Percentiles rank a stretch among this genome's conserved stretches.
Evolutionary conservation across 805 yeast genomes (phyloP).

Genomic region (Myxozyma sirexii): DNA sequence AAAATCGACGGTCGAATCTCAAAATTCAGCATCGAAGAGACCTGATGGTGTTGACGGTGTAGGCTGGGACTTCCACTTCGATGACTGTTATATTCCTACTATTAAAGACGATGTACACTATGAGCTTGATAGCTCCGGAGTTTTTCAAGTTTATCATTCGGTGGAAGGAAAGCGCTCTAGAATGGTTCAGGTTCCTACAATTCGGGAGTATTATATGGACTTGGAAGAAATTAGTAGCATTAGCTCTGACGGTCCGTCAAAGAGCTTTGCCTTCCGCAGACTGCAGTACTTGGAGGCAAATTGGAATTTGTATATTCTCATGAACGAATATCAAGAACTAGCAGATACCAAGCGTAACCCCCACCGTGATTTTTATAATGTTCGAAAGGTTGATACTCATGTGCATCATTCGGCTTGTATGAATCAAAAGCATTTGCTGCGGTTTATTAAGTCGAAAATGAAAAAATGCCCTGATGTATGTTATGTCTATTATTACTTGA

Average conservation of each 20-base stretch:
- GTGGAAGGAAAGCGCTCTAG: conserved; percentile 34
- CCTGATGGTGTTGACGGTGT: conserved; percentile 36
- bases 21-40: conserved; percentile 17
- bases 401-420: conserved; percentile 99
- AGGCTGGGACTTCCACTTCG: conserved; percentile 62
- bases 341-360: conserved; percentile 90
- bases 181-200: conserved; percentile 55
- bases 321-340: conserved; percentile 91
- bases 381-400: conserved; percentile 96
- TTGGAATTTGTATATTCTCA: conserved; percentile 86
- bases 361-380: conserved; percentile 96
- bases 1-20: conserved; percentile 40
- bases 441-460: conserved; percentile 93
- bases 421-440: conserved; percentile 94
- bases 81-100: conserved; percentile 59
- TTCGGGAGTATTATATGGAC: conserved; percentile 84
- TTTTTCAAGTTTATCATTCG: conserved; percentile 58
- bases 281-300: conserved; percentile 93
- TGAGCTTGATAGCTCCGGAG: conserved; percentile 62
- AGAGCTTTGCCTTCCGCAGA: conserved; percentile 92
- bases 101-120: conserved; percentile 47
- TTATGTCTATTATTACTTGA: neutral
- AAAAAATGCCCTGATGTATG: conserved; percentile 68
- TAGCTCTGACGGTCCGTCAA: conserved; percentile 93
- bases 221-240: conserved; percentile 70